Conservation (phyloP, 768 basidiomycete species). For the Podaxis sp. region DNA sequence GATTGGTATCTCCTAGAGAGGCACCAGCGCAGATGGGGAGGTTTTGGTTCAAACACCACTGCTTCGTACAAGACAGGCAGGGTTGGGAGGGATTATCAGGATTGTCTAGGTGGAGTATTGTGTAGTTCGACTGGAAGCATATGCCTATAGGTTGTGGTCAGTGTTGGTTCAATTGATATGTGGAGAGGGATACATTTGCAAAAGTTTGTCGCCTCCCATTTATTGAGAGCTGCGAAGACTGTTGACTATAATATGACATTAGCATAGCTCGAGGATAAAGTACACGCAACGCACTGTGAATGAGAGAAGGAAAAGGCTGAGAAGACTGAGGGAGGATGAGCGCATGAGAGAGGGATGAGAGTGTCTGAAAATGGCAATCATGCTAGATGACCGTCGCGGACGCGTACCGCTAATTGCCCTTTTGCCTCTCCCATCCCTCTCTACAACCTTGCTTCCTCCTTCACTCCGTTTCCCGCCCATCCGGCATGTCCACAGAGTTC, state of each 20-base stretch:
- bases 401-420: constrained; percentile 15
- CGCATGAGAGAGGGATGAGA: not conserved
- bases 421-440: constrained; percentile 6
- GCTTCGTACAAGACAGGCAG: constrained; percentile 90
- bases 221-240: constrained; percentile 42
- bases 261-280: not conserved
- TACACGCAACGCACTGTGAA: not conserved
- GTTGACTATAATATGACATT: constrained; percentile 17
- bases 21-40: constrained; percentile 81
- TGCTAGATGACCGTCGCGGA: not conserved
- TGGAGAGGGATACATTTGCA: constrained; percentile 70
- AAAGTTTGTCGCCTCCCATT: constrained; percentile 90
- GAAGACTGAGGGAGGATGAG: constrained; percentile 10
- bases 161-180: not conserved
- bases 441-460: no score
- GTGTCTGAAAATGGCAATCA: constrained; percentile 11
- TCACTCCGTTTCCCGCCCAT: not conserved
- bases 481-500: constrained; percentile 77
- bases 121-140: constrained; percentile 85
- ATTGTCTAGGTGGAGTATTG: constrained; percentile 76
- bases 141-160: constrained; percentile 57
- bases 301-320: constrained; percentile 24
- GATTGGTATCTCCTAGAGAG: constrained; percentile 81
- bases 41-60: constrained; percentile 94
- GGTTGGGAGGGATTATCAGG: constrained; percentile 88